Evolutionary conservation across 75 land plant species (phyloP), one percentile per base, ranked within the genome.

Genomic region (Ceratopteris richardii): DNA sequence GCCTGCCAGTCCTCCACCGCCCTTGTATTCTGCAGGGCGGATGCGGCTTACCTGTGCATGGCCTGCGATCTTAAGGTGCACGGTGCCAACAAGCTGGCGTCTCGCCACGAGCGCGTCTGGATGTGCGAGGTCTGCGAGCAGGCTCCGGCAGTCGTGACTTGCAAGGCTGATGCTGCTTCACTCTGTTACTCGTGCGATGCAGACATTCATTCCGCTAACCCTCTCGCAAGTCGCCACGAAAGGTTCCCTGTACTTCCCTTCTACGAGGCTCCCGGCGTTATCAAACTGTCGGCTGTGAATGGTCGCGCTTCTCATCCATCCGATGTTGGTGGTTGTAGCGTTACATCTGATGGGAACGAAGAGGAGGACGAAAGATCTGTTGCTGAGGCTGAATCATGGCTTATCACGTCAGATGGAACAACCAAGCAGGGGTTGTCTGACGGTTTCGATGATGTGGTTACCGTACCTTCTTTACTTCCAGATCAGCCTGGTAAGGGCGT

Each of bases 151-250:
- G 77, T 67, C 12, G 73, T 85, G 58, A 85, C 84, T n/a, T 85
- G 94, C 71, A 85, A 80, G 72, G 90, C 90, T 36, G 94, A 88
- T 62, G 85, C 93, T 1, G 93, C 93, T 10, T 70, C 70, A 0
- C 90, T 85, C 47, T 80, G 86, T 66, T 62, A 47, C 56, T 31
- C 77, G 6, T 82, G 86, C 56, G 90, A 82, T 79, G 75, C 64
- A 54, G 87, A 86, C 61, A 78, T 80, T 57, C 96, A 81, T 63
- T 67, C 83, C 22, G 87, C 95, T 19, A 83, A 83, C 54, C 85
- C 80, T 11, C 78, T 86, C 37, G 83, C 91, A 10, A 77, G 72
- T 33, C 79, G 91, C 54, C 92, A 88, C 62, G 81, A 79, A 1
- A 44, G 88, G 29, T 52, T 73, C 37, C 74, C 87, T 0, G 57